Evolutionary conservation across 1,139 yeast genomes (phyloP).

Genomic region (Tardiomyces depauwii): DNA sequence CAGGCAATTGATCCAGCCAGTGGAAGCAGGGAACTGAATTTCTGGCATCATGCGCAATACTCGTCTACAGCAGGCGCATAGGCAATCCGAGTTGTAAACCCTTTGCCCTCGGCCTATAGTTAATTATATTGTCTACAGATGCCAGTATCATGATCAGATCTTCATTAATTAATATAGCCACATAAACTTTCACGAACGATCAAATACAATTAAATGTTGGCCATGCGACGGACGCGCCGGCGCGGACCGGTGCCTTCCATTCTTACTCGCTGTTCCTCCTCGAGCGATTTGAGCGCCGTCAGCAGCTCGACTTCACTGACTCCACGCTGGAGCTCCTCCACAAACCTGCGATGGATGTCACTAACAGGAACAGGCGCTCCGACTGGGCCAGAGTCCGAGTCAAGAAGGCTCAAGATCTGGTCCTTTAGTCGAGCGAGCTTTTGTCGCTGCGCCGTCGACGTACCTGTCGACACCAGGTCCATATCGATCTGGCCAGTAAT

Average conservation of each 20-base stretch:
- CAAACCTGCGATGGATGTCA: slow-evolving; percentile 32
- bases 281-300: slow-evolving; percentile 37
- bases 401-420: slow-evolving; percentile 31
- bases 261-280: slow-evolving; percentile 56
- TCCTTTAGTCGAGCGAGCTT: slow-evolving; percentile 62
- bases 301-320: slow-evolving; percentile 54
- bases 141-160: too few relatives aligned
- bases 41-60: too few relatives aligned
- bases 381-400: slow-evolving; percentile 1
- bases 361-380: background rate
- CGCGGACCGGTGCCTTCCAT: slow-evolving; percentile 54
- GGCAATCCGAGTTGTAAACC: too few relatives aligned
- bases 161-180: too few relatives aligned
- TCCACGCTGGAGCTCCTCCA: slow-evolving; percentile 49
- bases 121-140: too few relatives aligned
- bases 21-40: too few relatives aligned
- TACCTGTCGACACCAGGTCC: slow-evolving; percentile 96
- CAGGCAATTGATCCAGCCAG: too few relatives aligned
- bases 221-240: slow-evolving; percentile 38
- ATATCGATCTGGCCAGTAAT: slow-evolving; percentile 92
- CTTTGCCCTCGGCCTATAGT: too few relatives aligned
- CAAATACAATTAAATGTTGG: slow-evolving; percentile 21
- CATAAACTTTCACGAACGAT: background rate
- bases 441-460: slow-evolving; percentile 78
- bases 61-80: too few relatives aligned